phyloP scores from a whole-genome alignment of 2,329 filamentous ascomycete species.

The Xylaria sp. region DNA sequence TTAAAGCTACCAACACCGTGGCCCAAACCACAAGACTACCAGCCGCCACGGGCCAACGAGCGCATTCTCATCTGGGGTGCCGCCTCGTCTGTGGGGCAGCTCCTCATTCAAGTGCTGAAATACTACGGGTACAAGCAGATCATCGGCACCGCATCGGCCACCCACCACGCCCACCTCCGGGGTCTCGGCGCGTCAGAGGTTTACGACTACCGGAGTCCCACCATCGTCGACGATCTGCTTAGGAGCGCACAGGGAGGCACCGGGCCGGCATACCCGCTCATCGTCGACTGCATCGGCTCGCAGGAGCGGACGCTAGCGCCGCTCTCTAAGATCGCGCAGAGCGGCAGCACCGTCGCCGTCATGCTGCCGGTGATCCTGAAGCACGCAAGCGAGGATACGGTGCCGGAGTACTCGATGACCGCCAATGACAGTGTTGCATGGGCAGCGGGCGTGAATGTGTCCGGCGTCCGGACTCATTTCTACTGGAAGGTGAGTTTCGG shows the following conservation, averaged over 20 bases:
- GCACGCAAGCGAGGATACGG: conserved; percentile 59
- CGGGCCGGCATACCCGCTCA: conserved; percentile 53
- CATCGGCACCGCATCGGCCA: conserved; percentile 59
- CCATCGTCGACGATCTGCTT: conserved; percentile 51
- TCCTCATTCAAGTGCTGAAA: conserved; percentile 60
- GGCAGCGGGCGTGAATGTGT: conserved; percentile 62
- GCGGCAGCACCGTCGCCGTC: conserved; percentile 64
- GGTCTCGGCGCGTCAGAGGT: conserved; percentile 57
- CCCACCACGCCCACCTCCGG: conserved; percentile 58
- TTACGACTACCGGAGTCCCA: conserved; percentile 59
- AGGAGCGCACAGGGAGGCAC: conserved; percentile 40
- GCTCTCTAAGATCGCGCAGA: conserved; percentile 61
- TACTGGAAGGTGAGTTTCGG: conserved; percentile 58
- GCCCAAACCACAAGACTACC: conserved; percentile 61
- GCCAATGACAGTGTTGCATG: conserved; percentile 57
- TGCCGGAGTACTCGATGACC: conserved; percentile 67
- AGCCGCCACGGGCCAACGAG: conserved; percentile 50
- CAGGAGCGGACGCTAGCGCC: conserved; percentile 59
- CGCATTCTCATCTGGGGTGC: conserved; percentile 65
- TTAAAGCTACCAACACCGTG: conserved; percentile 66
- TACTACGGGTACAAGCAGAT: conserved; percentile 65
- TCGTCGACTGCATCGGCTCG: conserved; percentile 68
- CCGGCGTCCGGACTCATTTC: conserved; percentile 67
- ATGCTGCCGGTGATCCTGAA: conserved; percentile 69
- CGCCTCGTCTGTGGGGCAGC: conserved; percentile 63